A percentile compares a stretch with the other conserved stretches of the same genome.
phyloP scores from a whole-genome alignment of 2,329 filamentous ascomycete genomes.

The Colletotrichum lupini region DNA sequence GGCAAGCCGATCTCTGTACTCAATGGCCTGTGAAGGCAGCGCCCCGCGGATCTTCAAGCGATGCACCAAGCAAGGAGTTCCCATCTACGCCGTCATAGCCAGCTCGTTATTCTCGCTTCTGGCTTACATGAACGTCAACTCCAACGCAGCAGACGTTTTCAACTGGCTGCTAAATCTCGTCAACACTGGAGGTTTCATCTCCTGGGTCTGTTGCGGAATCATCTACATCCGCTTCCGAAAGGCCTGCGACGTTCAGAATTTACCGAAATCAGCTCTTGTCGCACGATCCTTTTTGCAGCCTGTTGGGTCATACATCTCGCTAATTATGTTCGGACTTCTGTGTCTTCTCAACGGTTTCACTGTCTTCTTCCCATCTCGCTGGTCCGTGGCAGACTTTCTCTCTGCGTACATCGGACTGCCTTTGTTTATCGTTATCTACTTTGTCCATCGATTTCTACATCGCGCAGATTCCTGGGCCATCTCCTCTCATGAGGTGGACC shows the following conservation, averaged over 20 bases:
- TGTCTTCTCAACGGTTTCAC: neutral
- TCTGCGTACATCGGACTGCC: neutral
- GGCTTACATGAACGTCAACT: slow-evolving; percentile 69
- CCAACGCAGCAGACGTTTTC: slow-evolving; percentile 68
- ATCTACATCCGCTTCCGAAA: slow-evolving; percentile 70
- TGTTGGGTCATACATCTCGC: neutral
- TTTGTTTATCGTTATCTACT: neutral
- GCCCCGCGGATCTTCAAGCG: neutral
- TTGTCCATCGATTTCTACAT: neutral
- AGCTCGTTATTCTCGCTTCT: slow-evolving; percentile 71
- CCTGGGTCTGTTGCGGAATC: slow-evolving; percentile 64
- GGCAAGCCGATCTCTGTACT: slow-evolving; percentile 58
- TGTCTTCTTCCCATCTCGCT: neutral
- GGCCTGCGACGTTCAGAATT: slow-evolving; percentile 54
- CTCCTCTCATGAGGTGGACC: neutral
- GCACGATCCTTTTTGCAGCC: neutral
- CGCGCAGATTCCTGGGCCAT: neutral
- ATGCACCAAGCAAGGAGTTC: slow-evolving; percentile 1
- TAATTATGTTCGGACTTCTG: neutral
- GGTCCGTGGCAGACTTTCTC: neutral
- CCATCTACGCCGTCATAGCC: slow-evolving; percentile 47
- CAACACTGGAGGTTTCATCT: slow-evolving; percentile 46
- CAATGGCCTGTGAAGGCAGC: neutral
- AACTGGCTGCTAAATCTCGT: slow-evolving; percentile 69
- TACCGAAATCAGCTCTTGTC: slow-evolving; percentile 38